Conservation (phyloP, 768 basidiomycete species). For the Daedaleopsis sinensis region DNA sequence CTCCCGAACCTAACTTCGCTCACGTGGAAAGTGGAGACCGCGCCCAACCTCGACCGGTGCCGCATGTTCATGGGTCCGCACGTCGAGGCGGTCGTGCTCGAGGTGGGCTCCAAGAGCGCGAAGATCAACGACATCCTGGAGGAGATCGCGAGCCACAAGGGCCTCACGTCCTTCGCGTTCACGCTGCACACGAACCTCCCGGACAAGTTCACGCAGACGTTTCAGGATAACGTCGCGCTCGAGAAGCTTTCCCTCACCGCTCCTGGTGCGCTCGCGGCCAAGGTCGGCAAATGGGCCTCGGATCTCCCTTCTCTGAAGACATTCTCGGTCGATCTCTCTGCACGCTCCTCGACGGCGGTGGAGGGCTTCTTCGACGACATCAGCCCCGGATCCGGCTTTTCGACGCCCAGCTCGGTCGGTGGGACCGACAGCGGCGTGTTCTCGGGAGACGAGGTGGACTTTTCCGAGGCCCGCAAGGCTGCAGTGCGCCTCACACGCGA, state of each 20-base stretch:
- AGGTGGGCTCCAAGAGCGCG: constrained; percentile 60
- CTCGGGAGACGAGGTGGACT: constrained; percentile 77
- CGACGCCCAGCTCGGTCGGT: constrained; percentile 67
- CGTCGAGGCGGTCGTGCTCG: constrained; percentile 61
- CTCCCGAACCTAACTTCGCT: constrained; percentile 71
- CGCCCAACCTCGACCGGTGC: constrained; percentile 66
- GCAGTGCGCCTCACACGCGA: constrained; percentile 66
- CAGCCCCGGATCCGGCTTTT: constrained; percentile 62
- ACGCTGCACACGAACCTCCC: constrained; percentile 70
- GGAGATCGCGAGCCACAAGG: constrained; percentile 64
- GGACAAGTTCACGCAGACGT: constrained; percentile 68
- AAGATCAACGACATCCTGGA: constrained; percentile 63
- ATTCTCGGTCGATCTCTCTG: constrained; percentile 73
- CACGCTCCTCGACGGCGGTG: constrained; percentile 66
- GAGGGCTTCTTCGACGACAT: constrained; percentile 82
- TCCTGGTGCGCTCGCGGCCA: constrained; percentile 72
- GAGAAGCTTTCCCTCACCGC: constrained; percentile 69
- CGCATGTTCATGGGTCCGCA: constrained; percentile 67
- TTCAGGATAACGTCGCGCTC: constrained; percentile 58
- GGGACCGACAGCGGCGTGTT: constrained; percentile 80
- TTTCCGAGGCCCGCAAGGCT: constrained; percentile 74
- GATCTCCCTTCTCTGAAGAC: constrained; percentile 62
- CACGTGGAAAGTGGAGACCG: constrained; percentile 72
- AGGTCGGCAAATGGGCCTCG: constrained; percentile 75
- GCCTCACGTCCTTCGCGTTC: constrained; percentile 70